These are phyloP conservation scores for Chaetomiaceae sp. DNA, from an alignment of 2,329 filamentous ascomycete genomes.

Conservation along the genomic window DNA sequence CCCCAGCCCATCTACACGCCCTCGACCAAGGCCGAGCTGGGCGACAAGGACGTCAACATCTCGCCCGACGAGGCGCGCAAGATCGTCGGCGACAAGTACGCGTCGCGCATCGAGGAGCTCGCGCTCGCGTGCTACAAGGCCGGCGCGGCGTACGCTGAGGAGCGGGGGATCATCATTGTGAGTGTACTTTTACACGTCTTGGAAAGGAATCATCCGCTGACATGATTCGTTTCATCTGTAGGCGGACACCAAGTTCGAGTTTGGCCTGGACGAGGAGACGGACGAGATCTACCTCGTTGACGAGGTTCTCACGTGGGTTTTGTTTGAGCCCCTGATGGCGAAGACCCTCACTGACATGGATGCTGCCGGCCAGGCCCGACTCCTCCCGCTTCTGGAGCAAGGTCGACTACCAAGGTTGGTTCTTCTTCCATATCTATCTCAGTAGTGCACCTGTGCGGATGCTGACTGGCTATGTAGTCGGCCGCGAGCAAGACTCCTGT, in stretches of 20 bases:
- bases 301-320: constrained; percentile 63
- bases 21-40: constrained; percentile 75
- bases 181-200: neutral
- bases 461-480: constrained; percentile 37
- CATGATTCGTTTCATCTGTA: neutral
- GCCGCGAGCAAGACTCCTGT: constrained; percentile 64
- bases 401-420: constrained; percentile 52
- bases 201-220: neutral
- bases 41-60: constrained; percentile 81
- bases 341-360: neutral
- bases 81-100: constrained; percentile 61
- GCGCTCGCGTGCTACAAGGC: constrained; percentile 57
- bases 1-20: constrained; percentile 67
- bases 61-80: constrained; percentile 56
- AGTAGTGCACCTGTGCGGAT: neutral
- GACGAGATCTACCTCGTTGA: constrained; percentile 70
- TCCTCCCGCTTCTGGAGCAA: constrained; percentile 82
- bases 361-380: constrained; percentile 45
- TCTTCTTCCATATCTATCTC: neutral
- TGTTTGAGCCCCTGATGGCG: neutral
- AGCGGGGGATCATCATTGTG: constrained; percentile 63
- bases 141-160: constrained; percentile 57
- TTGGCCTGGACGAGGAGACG: constrained; percentile 59
- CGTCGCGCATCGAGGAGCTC: constrained; percentile 58
- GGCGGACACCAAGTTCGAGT: constrained; percentile 57